Evolutionary conservation across 2,329 filamentous ascomycete genomes (phyloP).

Genomic region (Colletotrichum sp.): DNA sequence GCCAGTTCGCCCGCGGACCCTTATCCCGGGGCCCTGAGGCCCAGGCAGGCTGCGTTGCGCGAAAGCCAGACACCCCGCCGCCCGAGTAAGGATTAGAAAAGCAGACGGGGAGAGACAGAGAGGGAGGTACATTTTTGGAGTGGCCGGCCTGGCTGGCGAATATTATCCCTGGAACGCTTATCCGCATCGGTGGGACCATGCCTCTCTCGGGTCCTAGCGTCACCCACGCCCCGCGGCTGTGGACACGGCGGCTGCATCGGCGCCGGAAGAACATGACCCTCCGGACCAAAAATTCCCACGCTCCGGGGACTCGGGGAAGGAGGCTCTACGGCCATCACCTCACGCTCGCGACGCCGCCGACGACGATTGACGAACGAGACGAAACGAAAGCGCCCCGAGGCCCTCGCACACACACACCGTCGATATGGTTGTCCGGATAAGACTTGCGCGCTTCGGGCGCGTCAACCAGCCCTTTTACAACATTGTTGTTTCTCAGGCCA

Average conservation of each 20-base stretch:
- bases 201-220: not conserved
- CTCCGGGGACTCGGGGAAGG: not conserved
- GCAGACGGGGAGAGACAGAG: not conserved
- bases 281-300: conserved; percentile 17
- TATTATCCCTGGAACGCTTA: not conserved
- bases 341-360: not conserved
- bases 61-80: not conserved
- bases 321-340: not conserved
- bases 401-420: not conserved
- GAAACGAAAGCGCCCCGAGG: not conserved
- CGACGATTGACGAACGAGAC: not conserved
- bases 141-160: not conserved
- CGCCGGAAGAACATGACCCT: conserved; percentile 38
- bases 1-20: not conserved
- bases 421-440: conserved; percentile 89
- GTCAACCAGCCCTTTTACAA: conserved; percentile 94
- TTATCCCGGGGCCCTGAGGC: not conserved
- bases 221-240: conserved; percentile 25
- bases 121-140: not conserved
- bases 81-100: not conserved
- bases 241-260: not conserved
- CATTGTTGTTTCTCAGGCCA: conserved; percentile 92
- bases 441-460: conserved; percentile 91
- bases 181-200: not conserved
- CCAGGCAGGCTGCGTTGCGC: not conserved